Evolutionary conservation across 208 protist genomes (phyloP), one percentile per base, ranked within the genome.

Genomic region (Trypanosoma boissoni): DNA sequence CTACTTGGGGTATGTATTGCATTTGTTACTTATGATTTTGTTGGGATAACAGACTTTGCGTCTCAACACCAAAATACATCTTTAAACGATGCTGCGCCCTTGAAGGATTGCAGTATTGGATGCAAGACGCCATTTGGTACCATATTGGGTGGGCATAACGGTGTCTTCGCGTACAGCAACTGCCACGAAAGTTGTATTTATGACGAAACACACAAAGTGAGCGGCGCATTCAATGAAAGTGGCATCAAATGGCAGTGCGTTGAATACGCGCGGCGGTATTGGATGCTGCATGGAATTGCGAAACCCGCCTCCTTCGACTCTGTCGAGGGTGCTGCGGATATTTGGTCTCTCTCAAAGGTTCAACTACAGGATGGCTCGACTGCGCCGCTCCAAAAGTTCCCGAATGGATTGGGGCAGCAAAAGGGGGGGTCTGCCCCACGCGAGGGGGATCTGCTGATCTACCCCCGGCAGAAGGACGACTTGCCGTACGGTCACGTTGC

Each of bases 241-340:
- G 87, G 87, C 4, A 68, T 94, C 72, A 64, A 76, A 60, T 94
- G 88, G 88, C 84, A 94, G 65, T 94, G 88, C 44, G 84, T 94
- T 24, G 83, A 94, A 72, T 94, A 88, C 71, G 88, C 88, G 8
- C 62, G 88, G 24, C 78, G 88, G 28, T 94, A 94, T 66, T 92
- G 83, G 84, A 86, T 91, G 78, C 56, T 94, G n/a, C 59, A 42
- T 2, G 87, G 83, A 0, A 55, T 3, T 0, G 83, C 87, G 0
- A 26, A 27, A 20, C 83, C 78, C 0, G 84, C 80, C 23, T 18
- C 54, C 29, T 92, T 94, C 58, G 81, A 56, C 1, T 31, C 51
- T 18, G 80, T 94, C 0, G 73, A 76, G 0, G 77, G 77, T 3
- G 88, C 88, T 0, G 73, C 78, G 2, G 82, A 94, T 56, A 94